Conservation (phyloP, 106 monocot genomes). For the Triglochin maritima region DNA sequence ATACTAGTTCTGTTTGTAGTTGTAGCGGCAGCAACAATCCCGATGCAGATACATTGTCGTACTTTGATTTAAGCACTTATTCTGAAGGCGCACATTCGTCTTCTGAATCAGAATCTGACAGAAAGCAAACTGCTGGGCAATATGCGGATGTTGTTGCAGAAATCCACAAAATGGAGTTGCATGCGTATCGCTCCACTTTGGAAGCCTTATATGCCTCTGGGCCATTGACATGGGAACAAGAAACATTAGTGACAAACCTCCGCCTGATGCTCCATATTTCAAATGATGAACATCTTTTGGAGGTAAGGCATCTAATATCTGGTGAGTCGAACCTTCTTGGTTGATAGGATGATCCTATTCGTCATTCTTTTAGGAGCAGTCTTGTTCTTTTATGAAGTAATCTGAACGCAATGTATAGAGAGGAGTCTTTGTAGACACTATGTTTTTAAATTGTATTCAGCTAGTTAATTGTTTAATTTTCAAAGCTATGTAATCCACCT, state of each 20-base stretch:
- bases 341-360: not conserved
- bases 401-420: not conserved
- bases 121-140: constrained; percentile 17
- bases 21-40: constrained; percentile 25
- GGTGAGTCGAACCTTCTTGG: constrained; percentile 5
- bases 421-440: not conserved
- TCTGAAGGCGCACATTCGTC: constrained; percentile 27
- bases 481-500: no score
- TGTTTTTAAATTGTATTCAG: no score
- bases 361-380: not conserved
- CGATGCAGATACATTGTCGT: constrained; percentile 5
- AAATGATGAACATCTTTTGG: constrained; percentile 43
- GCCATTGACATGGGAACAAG: constrained; percentile 80
- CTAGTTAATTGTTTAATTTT: no score
- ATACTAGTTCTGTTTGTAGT: constrained; percentile 8
- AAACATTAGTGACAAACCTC: constrained; percentile 49
- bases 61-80: constrained; percentile 15
- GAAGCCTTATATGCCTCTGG: constrained; percentile 62
- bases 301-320: constrained; percentile 3
- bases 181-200: constrained; percentile 53
- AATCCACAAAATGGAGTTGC: constrained; percentile 44
- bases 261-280: constrained; percentile 53
- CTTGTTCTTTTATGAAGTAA: not conserved
- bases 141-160: constrained; percentile 15
- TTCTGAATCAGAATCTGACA: constrained; percentile 13